phyloP scores from a whole-genome alignment of 805 yeast species.

The Saccharomycopsis selenospora region DNA sequence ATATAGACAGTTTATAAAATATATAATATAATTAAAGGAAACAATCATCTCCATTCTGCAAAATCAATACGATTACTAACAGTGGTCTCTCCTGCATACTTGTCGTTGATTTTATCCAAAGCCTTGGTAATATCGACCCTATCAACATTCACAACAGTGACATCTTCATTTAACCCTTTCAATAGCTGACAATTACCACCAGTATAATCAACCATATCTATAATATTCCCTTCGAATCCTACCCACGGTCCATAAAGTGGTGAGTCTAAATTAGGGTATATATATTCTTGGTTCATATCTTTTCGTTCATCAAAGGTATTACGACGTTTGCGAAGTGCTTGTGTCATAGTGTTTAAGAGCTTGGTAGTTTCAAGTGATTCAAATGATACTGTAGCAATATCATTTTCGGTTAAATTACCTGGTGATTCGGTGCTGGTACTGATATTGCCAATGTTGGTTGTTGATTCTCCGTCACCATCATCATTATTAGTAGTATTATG shows the following conservation, averaged over 20 bases:
- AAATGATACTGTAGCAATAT: not conserved
- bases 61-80: conserved; percentile 5
- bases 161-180: conserved; percentile 15
- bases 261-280: conserved; percentile 34
- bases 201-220: conserved; percentile 30
- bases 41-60: conserved; percentile 19
- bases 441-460: not conserved
- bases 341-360: conserved; percentile 1
- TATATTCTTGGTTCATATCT: conserved; percentile 36
- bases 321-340: conserved; percentile 26
- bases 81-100: conserved; percentile 17
- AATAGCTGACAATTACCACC: conserved; percentile 7
- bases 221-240: conserved; percentile 39
- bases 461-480: not conserved
- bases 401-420: not conserved
- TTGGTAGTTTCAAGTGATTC: conserved; percentile 11
- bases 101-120: conserved; percentile 12
- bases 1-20: not conserved
- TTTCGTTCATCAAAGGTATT: conserved; percentile 41
- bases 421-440: conserved; percentile 5
- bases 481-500: not conserved
- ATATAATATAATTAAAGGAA: not conserved
- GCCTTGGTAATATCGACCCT: conserved; percentile 11
- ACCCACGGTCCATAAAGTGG: conserved; percentile 42
- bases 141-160: conserved; percentile 9